Conservation (phyloP, 176 grass and related monocot species). For the Tillandsia leiboldiana region DNA sequence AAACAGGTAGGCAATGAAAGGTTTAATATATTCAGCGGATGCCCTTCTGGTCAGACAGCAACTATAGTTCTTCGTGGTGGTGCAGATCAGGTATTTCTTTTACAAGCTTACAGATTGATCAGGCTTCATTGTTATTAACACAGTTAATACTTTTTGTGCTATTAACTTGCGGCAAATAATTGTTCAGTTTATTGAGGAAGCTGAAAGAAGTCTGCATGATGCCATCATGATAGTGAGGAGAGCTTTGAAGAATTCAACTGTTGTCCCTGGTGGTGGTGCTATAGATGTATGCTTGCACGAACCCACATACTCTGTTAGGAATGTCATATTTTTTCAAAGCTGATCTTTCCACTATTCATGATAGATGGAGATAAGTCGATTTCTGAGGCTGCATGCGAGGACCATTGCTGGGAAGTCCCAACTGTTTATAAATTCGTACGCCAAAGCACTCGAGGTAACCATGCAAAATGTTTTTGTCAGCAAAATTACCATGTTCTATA, state of each 20-base stretch:
- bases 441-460: conserved; percentile 92
- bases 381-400: conserved; percentile 61
- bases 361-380: conserved; percentile 93
- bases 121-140: conserved; percentile 4
- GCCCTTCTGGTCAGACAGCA: conserved; percentile 82
- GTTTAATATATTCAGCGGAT: conserved; percentile 89
- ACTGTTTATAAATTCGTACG: conserved; percentile 87
- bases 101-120: background rate
- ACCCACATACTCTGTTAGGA: conserved; percentile 4
- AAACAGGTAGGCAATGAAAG: conserved; percentile 95
- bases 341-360: conserved; percentile 17
- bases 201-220: conserved; percentile 93
- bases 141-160: conserved; percentile 12
- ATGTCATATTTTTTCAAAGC: background rate
- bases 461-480: background rate
- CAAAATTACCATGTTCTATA: background rate
- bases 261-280: conserved; percentile 87
- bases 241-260: conserved; percentile 92
- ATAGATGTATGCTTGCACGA: conserved; percentile 54
- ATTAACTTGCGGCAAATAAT: background rate
- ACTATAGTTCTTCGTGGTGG: conserved; percentile 90
- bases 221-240: conserved; percentile 99
- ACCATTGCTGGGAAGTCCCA: conserved; percentile 89
- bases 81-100: conserved; percentile 67
- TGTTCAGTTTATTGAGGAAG: conserved; percentile 92